Conservation (phyloP, 768 basidiomycete species). For the Saitozyma sp. region DNA sequence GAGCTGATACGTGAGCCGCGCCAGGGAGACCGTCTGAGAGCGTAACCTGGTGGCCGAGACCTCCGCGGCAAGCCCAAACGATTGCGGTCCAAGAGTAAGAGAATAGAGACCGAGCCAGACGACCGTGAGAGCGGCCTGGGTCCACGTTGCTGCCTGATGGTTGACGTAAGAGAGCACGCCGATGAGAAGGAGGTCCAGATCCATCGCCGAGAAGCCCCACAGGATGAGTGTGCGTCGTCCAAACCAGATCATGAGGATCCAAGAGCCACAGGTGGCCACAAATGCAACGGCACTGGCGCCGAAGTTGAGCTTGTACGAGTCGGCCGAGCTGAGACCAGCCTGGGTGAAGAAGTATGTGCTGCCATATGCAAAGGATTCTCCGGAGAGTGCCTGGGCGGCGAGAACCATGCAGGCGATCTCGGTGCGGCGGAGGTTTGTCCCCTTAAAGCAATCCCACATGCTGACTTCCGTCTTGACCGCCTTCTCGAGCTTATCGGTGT, state of each 20-base stretch:
- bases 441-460: conserved; percentile 27
- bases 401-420: conserved; percentile 19
- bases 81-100: conserved; percentile 2
- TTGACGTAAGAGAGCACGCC: conserved; percentile 1
- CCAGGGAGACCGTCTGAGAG: conserved; percentile 6
- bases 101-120: conserved; percentile 5
- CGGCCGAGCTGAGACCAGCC: conserved; percentile 9
- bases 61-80: conserved; percentile 7
- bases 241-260: conserved; percentile 11
- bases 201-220: conserved; percentile 11
- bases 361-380: conserved; percentile 5
- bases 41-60: conserved; percentile 7
- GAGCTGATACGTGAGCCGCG: conserved; percentile 5
- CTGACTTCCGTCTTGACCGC: conserved; percentile 1
- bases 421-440: conserved; percentile 30
- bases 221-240: conserved; percentile 10
- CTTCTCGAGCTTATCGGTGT: conserved; percentile 8
- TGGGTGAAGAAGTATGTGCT: conserved; percentile 25
- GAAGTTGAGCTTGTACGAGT: conserved; percentile 9
- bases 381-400: conserved; percentile 4
- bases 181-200: conserved; percentile 7
- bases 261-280: conserved; percentile 4
- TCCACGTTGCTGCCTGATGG: conserved; percentile 5
- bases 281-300: conserved; percentile 8
- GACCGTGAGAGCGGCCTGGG: conserved; percentile 7